A percentile compares a stretch with the other conserved stretches of the same genome.
Conservation (phyloP, 352 stramenopile species). For the Thraustochytrium sp. region DNA sequence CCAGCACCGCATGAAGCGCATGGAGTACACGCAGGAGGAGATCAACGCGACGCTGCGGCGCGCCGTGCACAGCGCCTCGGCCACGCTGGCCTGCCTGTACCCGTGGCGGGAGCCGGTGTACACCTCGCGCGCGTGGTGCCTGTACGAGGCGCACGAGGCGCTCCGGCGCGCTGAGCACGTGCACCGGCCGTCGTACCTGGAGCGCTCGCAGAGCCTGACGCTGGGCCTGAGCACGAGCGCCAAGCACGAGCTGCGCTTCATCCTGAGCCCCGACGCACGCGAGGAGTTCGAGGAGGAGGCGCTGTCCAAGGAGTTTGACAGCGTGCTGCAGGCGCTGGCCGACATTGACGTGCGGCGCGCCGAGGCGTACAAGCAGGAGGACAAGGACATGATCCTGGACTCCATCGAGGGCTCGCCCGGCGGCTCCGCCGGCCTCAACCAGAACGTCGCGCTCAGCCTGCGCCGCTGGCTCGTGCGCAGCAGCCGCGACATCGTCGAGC, state of each 20-base stretch:
- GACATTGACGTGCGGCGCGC: conserved; percentile 13
- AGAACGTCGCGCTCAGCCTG: neutral
- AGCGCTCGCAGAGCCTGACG: too few relatives aligned
- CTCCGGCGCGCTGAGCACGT: neutral
- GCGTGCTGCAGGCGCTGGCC: neutral
- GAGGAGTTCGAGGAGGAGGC: conserved; percentile 31
- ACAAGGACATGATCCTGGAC: conserved; percentile 33
- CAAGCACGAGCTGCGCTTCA: conserved; percentile 20
- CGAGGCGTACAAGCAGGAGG: conserved; percentile 15
- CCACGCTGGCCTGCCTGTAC: neutral
- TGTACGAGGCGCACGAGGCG: conserved; percentile 16
- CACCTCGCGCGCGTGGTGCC: neutral
- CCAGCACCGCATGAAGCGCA: conserved; percentile 22
- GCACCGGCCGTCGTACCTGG: neutral
- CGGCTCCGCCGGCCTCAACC: neutral
- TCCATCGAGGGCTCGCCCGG: conserved; percentile 26
- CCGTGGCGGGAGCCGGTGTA: conserved; percentile 17
- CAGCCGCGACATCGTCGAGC: neutral
- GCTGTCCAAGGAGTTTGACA: conserved; percentile 16
- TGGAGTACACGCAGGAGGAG: conserved; percentile 18
- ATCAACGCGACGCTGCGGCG: conserved; percentile 12
- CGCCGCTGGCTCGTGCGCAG: conserved; percentile 12
- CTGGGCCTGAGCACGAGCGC: too few relatives aligned
- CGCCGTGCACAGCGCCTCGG: neutral
- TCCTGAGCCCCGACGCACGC: neutral